Percentiles rank a stretch among this genome's conserved stretches.
phyloP scores from a whole-genome alignment of 768 basidiomycete species.

The Chlorophyllum brunneum region DNA sequence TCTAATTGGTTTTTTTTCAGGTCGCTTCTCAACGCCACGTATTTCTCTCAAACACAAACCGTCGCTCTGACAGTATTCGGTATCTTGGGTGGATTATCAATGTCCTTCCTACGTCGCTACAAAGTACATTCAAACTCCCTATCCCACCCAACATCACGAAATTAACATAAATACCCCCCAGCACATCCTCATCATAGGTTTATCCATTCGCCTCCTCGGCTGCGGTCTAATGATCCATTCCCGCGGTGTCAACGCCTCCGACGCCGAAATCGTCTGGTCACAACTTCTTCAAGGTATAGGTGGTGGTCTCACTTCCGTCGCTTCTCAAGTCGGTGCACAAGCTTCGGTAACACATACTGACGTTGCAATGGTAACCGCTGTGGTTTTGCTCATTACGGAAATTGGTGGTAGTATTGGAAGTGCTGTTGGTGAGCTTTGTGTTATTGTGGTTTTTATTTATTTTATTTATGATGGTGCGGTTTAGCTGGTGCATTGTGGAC shows the following conservation, averaged over 20 bases:
- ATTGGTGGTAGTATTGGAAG: slow-evolving; percentile 64
- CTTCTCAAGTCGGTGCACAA: slow-evolving; percentile 58
- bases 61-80: slow-evolving; percentile 61
- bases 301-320: slow-evolving; percentile 62
- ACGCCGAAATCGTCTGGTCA: slow-evolving; percentile 55
- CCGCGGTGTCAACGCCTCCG: slow-evolving; percentile 53
- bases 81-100: slow-evolving; percentile 52
- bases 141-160: not conserved
- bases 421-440: slow-evolving; percentile 44
- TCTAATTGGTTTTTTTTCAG: slow-evolving; percentile 26
- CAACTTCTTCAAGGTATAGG: slow-evolving; percentile 75
- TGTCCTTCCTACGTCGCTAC: slow-evolving; percentile 50
- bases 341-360: slow-evolving; percentile 62
- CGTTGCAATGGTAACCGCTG: slow-evolving; percentile 63
- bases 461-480: not conserved
- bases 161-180: slow-evolving; percentile 14
- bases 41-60: slow-evolving; percentile 60
- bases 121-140: slow-evolving; percentile 34
- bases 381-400: slow-evolving; percentile 66
- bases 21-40: slow-evolving; percentile 52
- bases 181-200: slow-evolving; percentile 51
- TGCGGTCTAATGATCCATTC: slow-evolving; percentile 70
- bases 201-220: slow-evolving; percentile 57
- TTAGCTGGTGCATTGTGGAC: slow-evolving; percentile 65
- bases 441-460: not conserved